A percentile compares a stretch with the other conserved stretches of the same genome.
These are phyloP conservation scores for Trypanosoma scelopori DNA, from an alignment of 208 protist genomes.

Conservation along the genomic window DNA sequence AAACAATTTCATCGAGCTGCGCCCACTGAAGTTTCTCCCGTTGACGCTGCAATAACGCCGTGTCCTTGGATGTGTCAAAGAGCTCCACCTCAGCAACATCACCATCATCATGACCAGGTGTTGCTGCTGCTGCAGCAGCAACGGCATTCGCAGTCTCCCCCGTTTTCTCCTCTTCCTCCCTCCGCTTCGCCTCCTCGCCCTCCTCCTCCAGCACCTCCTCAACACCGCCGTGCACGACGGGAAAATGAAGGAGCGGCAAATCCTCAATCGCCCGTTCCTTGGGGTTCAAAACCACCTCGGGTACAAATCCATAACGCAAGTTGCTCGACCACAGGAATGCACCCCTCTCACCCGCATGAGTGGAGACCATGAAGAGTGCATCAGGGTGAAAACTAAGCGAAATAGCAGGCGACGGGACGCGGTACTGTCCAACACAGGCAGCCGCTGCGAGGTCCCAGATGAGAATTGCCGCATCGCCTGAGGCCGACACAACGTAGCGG, in stretches of 20 bases:
- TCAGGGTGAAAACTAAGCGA: conserved; percentile 87
- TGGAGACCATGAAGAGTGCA: conserved; percentile 82
- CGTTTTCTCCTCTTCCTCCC: conserved; percentile 4
- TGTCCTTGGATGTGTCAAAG: conserved; percentile 68
- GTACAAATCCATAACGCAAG: conserved; percentile 86
- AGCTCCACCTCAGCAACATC: conserved; percentile 45
- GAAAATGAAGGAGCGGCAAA: conserved; percentile 75
- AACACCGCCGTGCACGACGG: conserved; percentile 57
- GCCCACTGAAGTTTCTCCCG: conserved; percentile 38
- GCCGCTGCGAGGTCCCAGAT: conserved; percentile 85
- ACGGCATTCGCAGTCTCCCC: background rate
- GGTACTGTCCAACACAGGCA: conserved; percentile 86
- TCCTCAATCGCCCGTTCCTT: conserved; percentile 39
- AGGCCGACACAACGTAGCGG: conserved; percentile 73
- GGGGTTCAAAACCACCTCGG: conserved; percentile 66
- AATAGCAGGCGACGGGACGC: conserved; percentile 60
- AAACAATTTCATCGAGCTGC: conserved; percentile 54
- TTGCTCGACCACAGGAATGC: conserved; percentile 89
- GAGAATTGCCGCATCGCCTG: conserved; percentile 67
- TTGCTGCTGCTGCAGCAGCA: background rate
- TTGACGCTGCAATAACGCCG: conserved; percentile 48
- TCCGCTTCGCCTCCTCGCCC: too few species aligned
- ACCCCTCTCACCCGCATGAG: conserved; percentile 81
- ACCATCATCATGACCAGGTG: conserved; percentile 18
- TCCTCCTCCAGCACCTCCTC: conserved; percentile 36